These are phyloP conservation scores for Aurifilum marmelostoma DNA, from an alignment of 2,329 filamentous ascomycete species.

Conservation along the genomic window DNA sequence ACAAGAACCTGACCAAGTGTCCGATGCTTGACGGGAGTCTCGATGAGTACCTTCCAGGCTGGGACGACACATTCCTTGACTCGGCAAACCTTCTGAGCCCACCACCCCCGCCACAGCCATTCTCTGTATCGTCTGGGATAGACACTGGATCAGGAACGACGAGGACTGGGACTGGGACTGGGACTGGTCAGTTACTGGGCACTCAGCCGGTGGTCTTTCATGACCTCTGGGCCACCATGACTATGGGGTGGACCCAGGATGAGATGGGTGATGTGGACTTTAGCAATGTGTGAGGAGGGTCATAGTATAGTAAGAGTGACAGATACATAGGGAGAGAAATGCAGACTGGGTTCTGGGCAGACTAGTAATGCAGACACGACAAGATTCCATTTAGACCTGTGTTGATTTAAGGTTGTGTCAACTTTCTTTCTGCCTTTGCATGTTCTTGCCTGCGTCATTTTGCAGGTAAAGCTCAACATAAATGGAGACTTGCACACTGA, in stretches of 20 bases:
- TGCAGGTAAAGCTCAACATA: no score
- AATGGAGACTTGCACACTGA: no score
- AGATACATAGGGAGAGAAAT: no score
- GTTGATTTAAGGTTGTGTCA: no score
- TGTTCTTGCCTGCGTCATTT: no score
- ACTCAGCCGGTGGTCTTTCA: slow-evolving; percentile 39
- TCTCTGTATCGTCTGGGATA: slow-evolving; percentile 15
- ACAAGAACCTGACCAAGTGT: slow-evolving; percentile 40
- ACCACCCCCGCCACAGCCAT: no score
- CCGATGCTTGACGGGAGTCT: slow-evolving; percentile 57
- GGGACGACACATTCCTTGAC: slow-evolving; percentile 44
- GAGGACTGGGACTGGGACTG: slow-evolving; percentile 12
- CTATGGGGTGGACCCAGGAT: slow-evolving; percentile 46
- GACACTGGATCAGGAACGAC: slow-evolving; percentile 11
- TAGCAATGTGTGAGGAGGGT: neutral
- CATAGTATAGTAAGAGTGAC: no score
- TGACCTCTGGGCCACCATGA: slow-evolving; percentile 55
- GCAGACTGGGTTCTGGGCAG: no score
- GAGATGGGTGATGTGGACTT: slow-evolving; percentile 14
- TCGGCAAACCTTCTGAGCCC: slow-evolving; percentile 18
- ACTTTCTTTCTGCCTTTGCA: no score
- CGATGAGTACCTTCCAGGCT: slow-evolving; percentile 49
- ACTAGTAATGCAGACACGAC: neutral
- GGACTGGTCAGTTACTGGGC: slow-evolving; percentile 14
- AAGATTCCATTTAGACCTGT: neutral